Percentiles rank a stretch among this genome's conserved stretches.
Evolutionary conservation across 2,329 filamentous ascomycete species (phyloP).

Genomic region (Pseudocercospora pini-densiflorae): DNA sequence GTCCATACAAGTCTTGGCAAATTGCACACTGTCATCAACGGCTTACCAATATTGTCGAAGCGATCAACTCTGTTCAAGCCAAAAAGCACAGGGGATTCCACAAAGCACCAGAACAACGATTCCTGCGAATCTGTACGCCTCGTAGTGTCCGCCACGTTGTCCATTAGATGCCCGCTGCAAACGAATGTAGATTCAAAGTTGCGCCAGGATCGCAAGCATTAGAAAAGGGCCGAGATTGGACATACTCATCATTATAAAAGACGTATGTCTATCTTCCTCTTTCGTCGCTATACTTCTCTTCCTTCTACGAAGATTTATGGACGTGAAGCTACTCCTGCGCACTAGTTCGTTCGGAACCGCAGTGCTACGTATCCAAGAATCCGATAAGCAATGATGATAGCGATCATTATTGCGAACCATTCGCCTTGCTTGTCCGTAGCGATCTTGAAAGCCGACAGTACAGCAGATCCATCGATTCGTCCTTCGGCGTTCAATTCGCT

Average conservation of each 20-base stretch:
- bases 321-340: no score
- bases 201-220: neutral
- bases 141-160: no score
- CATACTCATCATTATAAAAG: neutral
- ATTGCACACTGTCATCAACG: neutral
- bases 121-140: no score
- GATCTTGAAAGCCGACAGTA: conserved; percentile 73
- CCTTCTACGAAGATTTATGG: no score
- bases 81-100: no score
- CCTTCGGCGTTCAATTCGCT: conserved; percentile 66
- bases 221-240: neutral
- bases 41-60: no score
- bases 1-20: neutral
- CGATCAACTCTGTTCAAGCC: no score
- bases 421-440: conserved; percentile 63
- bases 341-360: conserved; percentile 39
- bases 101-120: no score
- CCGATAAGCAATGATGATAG: conserved; percentile 74
- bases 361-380: conserved; percentile 69
- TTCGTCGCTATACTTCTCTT: no score
- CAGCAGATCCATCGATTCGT: conserved; percentile 70
- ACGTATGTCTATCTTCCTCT: no score
- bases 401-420: conserved; percentile 79
- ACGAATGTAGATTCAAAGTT: neutral
- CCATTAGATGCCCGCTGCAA: no score